These are phyloP conservation scores for Yarrowia sp. DNA, from an alignment of 805 yeast genomes.

Conservation along the genomic window DNA sequence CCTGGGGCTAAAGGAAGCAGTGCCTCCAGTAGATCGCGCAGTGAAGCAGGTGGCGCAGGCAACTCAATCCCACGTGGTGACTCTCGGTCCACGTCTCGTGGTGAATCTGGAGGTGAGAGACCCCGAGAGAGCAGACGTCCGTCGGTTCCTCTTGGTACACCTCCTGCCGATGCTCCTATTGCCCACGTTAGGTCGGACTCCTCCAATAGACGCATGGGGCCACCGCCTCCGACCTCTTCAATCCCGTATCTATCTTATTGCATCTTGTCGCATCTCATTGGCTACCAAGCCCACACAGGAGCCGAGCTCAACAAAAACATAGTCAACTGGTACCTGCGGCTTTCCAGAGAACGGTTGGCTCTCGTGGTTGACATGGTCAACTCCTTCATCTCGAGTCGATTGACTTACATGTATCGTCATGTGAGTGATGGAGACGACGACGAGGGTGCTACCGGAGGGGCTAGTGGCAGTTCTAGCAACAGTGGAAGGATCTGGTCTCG, in stretches of 20 bases:
- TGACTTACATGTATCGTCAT: conserved; percentile 16
- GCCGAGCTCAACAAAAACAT: conserved; percentile 37
- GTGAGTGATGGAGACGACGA: conserved; percentile 13
- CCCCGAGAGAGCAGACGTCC: too few relatives aligned
- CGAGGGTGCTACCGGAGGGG: neutral
- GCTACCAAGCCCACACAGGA: conserved; percentile 30
- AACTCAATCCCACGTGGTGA: neutral
- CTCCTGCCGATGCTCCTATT: too few relatives aligned
- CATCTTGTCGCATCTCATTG: conserved; percentile 21
- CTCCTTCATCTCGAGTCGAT: conserved; percentile 16
- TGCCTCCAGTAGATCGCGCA: neutral
- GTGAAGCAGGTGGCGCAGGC: neutral
- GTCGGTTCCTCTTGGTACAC: too few relatives aligned
- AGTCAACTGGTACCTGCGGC: conserved; percentile 30
- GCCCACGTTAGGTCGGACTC: neutral
- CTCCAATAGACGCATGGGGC: neutral
- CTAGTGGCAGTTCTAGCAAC: neutral
- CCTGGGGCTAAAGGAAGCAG: neutral
- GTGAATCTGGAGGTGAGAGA: neutral
- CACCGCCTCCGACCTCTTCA: neutral
- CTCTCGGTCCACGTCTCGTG: neutral
- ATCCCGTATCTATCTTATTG: conserved; percentile 27
- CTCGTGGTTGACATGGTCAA: conserved; percentile 30
- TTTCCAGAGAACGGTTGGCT: conserved; percentile 13
- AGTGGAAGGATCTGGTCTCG: conserved; percentile 17